These are phyloP conservation scores for Macrocybe gigantea DNA, from an alignment of 768 basidiomycete species.

Conservation along the genomic window DNA sequence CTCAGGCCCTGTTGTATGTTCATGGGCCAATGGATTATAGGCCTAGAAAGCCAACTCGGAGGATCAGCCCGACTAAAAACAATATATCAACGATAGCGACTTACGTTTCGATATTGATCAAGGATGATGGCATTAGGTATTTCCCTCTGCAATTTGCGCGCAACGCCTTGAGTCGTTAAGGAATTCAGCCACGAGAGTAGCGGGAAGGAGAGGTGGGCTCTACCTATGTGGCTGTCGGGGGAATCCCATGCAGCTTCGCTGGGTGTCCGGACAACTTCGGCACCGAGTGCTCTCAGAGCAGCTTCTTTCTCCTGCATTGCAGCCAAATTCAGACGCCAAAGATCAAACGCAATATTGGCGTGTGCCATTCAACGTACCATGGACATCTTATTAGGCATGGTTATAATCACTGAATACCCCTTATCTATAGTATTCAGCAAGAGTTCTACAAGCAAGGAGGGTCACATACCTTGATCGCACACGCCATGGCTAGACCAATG, in stretches of 20 bases:
- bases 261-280: slow-evolving; percentile 92
- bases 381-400: slow-evolving; percentile 95
- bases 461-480: slow-evolving; percentile 79
- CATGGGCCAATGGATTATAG: slow-evolving; percentile 90
- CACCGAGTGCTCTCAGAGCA: slow-evolving; percentile 84
- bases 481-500: slow-evolving; percentile 89
- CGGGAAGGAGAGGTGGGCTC: slow-evolving; percentile 27
- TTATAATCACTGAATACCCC: slow-evolving; percentile 90
- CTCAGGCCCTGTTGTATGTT: slow-evolving; percentile 85
- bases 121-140: slow-evolving; percentile 87
- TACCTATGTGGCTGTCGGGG: slow-evolving; percentile 89
- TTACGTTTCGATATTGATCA: slow-evolving; percentile 82
- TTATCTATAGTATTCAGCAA: slow-evolving; percentile 79
- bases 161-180: slow-evolving; percentile 83
- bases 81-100: slow-evolving; percentile 14
- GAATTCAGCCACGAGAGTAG: slow-evolving; percentile 78
- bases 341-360: neutral
- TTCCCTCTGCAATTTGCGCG: slow-evolving; percentile 64
- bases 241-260: slow-evolving; percentile 86
- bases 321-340: slow-evolving; percentile 1
- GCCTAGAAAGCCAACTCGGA: slow-evolving; percentile 27
- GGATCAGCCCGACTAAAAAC: slow-evolving; percentile 7
- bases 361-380: slow-evolving; percentile 33
- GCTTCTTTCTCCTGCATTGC: slow-evolving; percentile 80
- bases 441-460: slow-evolving; percentile 12